A percentile compares a stretch with the other conserved stretches of the same genome.
phyloP scores from a whole-genome alignment of 1,284 basidiomycete genomes.

The Leccinum cinnamomeum region DNA sequence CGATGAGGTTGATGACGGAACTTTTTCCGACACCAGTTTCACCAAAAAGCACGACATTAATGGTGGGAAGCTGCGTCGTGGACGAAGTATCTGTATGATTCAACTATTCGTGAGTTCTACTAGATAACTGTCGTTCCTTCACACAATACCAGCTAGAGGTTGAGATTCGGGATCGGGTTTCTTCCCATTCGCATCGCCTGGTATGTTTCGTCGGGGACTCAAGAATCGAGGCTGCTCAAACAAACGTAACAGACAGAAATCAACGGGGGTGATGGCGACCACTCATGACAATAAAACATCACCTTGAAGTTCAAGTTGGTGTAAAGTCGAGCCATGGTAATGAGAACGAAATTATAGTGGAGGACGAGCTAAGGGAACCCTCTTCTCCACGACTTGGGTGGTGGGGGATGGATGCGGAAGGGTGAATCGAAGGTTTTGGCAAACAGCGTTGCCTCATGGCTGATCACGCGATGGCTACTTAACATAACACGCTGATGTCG shows the following conservation, averaged over 20 bases:
- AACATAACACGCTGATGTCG: constrained; percentile 16
- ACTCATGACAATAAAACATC: not conserved
- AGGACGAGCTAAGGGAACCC: constrained; percentile 1
- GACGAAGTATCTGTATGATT: not conserved
- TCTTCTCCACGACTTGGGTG: constrained; percentile 9
- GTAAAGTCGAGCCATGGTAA: not conserved
- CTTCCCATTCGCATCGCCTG: not conserved
- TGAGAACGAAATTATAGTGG: constrained; percentile 13
- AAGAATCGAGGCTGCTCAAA: constrained; percentile 2
- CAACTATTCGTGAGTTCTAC: constrained; percentile 15
- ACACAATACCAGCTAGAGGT: constrained; percentile 15
- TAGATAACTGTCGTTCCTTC: not conserved
- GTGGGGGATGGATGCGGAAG: constrained; percentile 8
- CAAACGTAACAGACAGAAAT: constrained; percentile 6
- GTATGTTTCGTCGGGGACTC: not conserved
- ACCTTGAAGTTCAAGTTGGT: constrained; percentile 11
- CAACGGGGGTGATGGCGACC: not conserved
- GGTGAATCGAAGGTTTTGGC: constrained; percentile 4
- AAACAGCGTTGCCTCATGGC: not conserved
- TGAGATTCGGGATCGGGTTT: not conserved
- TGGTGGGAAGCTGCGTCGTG: not conserved
- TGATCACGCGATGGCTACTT: constrained; percentile 16
- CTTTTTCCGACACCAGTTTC: constrained; percentile 38
- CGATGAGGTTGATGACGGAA: constrained; percentile 37
- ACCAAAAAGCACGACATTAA: constrained; percentile 35